These are phyloP conservation scores for Xenoacremonium recifei DNA, from an alignment of 2,329 filamentous ascomycete genomes.

Conservation along the genomic window DNA sequence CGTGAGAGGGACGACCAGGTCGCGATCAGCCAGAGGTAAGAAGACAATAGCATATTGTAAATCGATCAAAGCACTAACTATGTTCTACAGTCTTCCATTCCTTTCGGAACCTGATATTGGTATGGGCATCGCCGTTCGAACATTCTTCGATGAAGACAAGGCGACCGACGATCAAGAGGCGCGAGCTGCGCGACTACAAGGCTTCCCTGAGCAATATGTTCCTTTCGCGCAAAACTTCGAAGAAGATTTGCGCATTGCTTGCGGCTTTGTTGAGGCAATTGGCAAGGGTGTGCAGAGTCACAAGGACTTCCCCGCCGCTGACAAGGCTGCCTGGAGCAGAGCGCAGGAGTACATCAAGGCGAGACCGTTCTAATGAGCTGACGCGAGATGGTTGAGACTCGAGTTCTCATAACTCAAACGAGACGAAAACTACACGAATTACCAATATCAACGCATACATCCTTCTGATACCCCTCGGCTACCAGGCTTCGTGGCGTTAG, in stretches of 20 bases:
- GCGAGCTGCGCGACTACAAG: constrained; percentile 43
- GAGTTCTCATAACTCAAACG: too few relatives aligned
- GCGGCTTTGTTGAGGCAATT: constrained; percentile 58
- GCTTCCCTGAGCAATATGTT: constrained; percentile 54
- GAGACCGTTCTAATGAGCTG: constrained; percentile 39
- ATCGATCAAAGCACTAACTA: constrained; percentile 11
- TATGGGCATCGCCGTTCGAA: constrained; percentile 77
- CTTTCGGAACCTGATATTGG: constrained; percentile 69
- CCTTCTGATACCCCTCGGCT: constrained; percentile 21
- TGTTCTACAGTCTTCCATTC: constrained; percentile 61
- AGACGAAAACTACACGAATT: background rate
- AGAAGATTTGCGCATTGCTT: constrained; percentile 59
- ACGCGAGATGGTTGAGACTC: too few relatives aligned
- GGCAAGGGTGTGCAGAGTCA: constrained; percentile 54
- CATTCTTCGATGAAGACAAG: constrained; percentile 72
- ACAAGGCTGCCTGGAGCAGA: constrained; percentile 53
- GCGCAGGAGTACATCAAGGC: constrained; percentile 53
- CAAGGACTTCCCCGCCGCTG: constrained; percentile 44
- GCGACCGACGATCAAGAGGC: constrained; percentile 51
- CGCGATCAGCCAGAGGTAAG: constrained; percentile 71
- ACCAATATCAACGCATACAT: constrained; percentile 13
- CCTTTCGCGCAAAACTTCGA: constrained; percentile 56
- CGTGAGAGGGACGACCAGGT: constrained; percentile 66
- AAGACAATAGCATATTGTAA: background rate
- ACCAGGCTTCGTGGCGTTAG: constrained; percentile 25